Percentiles rank a stretch among this genome's conserved stretches.
phyloP scores from a whole-genome alignment of 2,329 filamentous ascomycete genomes.

The Graphiopsis chlorocephala region DNA sequence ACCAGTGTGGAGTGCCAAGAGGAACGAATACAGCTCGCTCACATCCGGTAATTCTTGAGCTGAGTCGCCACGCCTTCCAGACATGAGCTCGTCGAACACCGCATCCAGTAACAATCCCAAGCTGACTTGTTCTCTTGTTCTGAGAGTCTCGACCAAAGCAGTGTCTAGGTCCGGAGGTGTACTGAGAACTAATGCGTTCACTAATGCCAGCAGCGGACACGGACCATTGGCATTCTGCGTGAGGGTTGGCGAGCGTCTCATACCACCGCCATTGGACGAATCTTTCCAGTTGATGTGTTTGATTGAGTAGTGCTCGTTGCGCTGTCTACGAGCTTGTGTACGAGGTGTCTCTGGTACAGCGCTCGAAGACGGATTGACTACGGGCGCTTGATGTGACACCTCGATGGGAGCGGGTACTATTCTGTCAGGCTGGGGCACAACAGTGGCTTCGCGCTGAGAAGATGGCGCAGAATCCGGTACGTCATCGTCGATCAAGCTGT shows the following conservation, averaged over 20 bases:
- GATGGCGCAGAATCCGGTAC: neutral
- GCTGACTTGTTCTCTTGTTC: slow-evolving; percentile 81
- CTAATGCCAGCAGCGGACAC: slow-evolving; percentile 86
- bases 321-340: slow-evolving; percentile 43
- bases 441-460: neutral
- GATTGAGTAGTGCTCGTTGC: slow-evolving; percentile 82
- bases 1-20: slow-evolving; percentile 85
- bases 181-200: slow-evolving; percentile 86
- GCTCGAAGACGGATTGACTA: slow-evolving; percentile 19
- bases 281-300: slow-evolving; percentile 89
- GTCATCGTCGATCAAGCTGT: slow-evolving; percentile 17
- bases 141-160: slow-evolving; percentile 72
- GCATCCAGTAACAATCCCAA: slow-evolving; percentile 81
- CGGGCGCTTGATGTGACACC: slow-evolving; percentile 12
- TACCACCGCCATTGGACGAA: slow-evolving; percentile 57
- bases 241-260: slow-evolving; percentile 79
- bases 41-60: slow-evolving; percentile 74
- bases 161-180: slow-evolving; percentile 66
- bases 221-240: slow-evolving; percentile 94
- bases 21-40: slow-evolving; percentile 79
- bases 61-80: slow-evolving; percentile 64
- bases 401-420: slow-evolving; percentile 10
- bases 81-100: slow-evolving; percentile 90
- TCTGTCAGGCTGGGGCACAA: slow-evolving; percentile 15
- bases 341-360: slow-evolving; percentile 39